Evolutionary conservation across 2,329 filamentous ascomycete genomes (phyloP).

Genomic region (Pyrenochaeta sp.): DNA sequence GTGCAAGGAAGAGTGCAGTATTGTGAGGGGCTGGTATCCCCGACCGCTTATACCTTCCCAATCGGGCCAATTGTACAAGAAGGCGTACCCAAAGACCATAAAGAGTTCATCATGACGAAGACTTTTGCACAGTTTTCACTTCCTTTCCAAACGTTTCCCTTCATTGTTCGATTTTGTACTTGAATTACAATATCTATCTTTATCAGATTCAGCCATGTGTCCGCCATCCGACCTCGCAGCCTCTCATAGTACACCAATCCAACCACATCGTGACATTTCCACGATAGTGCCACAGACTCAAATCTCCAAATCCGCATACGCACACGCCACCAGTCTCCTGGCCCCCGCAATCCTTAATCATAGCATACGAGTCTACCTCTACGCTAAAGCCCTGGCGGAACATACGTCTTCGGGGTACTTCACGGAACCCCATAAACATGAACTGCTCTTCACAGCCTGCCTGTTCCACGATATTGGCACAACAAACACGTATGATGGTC

Average conservation of each 20-base stretch:
- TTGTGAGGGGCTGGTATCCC: background rate
- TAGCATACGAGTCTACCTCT: conserved; percentile 75
- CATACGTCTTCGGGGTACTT: conserved; percentile 40
- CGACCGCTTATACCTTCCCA: background rate
- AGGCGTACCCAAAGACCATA: background rate
- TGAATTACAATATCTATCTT: no score
- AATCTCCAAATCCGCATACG: conserved; percentile 56
- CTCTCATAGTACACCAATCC: background rate
- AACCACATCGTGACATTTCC: conserved; percentile 1
- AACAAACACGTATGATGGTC: conserved; percentile 53
- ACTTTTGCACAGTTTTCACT: background rate
- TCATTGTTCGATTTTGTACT: background rate
- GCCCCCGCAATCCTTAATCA: conserved; percentile 70
- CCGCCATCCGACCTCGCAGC: conserved; percentile 21
- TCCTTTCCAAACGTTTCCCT: background rate
- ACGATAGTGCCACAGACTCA: conserved; percentile 56
- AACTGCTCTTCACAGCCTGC: conserved; percentile 61
- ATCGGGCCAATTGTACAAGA: conserved; percentile 5
- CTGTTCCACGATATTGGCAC: conserved; percentile 80
- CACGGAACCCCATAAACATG: conserved; percentile 52
- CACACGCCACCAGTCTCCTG: conserved; percentile 62
- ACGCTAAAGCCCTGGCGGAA: conserved; percentile 52
- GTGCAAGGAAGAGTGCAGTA: no score
- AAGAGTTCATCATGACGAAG: background rate
- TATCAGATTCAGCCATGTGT: conserved; percentile 20